phyloP scores from a whole-genome alignment of 495 filamentous ascomycete genomes.

The Penicillium roqueforti region DNA sequence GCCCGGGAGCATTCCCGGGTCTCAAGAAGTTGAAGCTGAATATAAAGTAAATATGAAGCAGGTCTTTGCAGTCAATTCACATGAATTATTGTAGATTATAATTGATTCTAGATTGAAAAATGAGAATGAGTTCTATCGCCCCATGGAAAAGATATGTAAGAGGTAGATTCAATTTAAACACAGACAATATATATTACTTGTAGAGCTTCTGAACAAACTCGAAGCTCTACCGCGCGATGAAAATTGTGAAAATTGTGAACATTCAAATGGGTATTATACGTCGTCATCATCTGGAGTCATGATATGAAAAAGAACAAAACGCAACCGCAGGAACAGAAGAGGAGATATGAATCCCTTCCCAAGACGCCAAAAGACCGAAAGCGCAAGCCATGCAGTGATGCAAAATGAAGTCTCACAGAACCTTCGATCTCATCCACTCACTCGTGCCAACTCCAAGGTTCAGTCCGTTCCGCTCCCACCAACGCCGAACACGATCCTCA shows the following conservation, averaged over 20 bases:
- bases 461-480: constrained; percentile 89
- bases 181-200: background rate
- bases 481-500: constrained; percentile 65
- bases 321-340: background rate
- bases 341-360: background rate
- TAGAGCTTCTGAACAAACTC: background rate
- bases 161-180: constrained; percentile 1
- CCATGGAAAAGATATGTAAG: background rate
- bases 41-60: background rate
- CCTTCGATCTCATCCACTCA: constrained; percentile 89
- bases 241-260: constrained; percentile 14
- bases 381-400: constrained; percentile 7
- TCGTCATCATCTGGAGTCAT: constrained; percentile 23
- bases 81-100: too few relatives aligned
- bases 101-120: background rate
- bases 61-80: background rate
- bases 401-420: constrained; percentile 35
- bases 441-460: constrained; percentile 81
- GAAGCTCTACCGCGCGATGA: background rate
- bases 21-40: background rate
- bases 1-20: background rate
- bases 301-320: constrained; percentile 11
- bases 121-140: background rate
- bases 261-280: constrained; percentile 28
- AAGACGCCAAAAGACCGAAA: constrained; percentile 7